These are phyloP conservation scores for Pseudogymnoascus pannorum DNA, from an alignment of 2,329 filamentous ascomycete species.

Conservation along the genomic window DNA sequence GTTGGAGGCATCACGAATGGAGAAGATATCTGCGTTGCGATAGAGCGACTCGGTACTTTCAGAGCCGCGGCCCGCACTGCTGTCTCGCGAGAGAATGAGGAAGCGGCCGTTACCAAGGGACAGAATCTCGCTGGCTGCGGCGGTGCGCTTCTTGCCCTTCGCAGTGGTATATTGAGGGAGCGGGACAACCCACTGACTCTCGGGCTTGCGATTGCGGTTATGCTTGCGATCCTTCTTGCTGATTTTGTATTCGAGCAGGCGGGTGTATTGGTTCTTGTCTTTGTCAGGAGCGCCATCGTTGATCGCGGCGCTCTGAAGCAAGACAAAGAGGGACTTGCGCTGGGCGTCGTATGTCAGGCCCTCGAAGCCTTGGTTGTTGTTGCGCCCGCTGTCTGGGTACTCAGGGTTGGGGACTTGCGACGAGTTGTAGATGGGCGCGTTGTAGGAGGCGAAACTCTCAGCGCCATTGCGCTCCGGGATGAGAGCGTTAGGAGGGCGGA, in stretches of 20 bases:
- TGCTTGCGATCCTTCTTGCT: constrained; percentile 31
- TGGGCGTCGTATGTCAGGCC: constrained; percentile 56
- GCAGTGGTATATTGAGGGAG: constrained; percentile 50
- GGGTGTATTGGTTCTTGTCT: constrained; percentile 47
- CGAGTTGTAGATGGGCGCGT: constrained; percentile 51
- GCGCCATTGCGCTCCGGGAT: constrained; percentile 56
- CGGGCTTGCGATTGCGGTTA: not conserved
- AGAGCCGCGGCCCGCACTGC: constrained; percentile 50
- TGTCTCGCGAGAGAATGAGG: constrained; percentile 59
- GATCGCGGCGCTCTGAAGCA: constrained; percentile 58
- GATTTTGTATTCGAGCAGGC: constrained; percentile 59
- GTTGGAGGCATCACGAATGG: constrained; percentile 54
- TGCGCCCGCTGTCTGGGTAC: constrained; percentile 53
- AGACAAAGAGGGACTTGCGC: constrained; percentile 54
- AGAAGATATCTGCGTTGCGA: constrained; percentile 62
- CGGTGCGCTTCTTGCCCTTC: constrained; percentile 39
- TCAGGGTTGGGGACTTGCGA: constrained; percentile 39
- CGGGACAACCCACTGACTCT: constrained; percentile 54
- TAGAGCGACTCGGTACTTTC: constrained; percentile 48
- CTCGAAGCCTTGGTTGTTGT: constrained; percentile 72
- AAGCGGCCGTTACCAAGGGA: constrained; percentile 57
- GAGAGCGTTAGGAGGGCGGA: constrained; percentile 57
- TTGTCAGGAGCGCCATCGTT: constrained; percentile 54
- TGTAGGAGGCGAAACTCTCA: constrained; percentile 56
- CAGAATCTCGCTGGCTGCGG: constrained; percentile 63